Evolutionary conservation across 495 filamentous ascomycete species (phyloP).

Genomic region (Lentithecium fluviatile): DNA sequence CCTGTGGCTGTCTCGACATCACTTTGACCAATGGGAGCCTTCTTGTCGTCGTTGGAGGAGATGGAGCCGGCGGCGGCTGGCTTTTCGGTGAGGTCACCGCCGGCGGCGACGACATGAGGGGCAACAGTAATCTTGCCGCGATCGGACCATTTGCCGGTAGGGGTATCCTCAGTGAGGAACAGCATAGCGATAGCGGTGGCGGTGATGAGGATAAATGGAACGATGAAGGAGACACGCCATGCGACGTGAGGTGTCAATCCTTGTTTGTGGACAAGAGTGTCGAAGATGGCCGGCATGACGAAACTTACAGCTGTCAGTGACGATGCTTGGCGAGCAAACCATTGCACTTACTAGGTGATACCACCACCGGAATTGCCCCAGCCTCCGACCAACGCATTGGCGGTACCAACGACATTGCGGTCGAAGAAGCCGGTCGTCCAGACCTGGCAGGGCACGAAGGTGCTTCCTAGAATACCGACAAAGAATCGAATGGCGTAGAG

Average conservation of each 20-base stretch:
- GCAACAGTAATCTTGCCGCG: constrained; percentile 48
- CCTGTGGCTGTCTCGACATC: constrained; percentile 43
- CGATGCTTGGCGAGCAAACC: neutral
- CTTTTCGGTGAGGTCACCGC: constrained; percentile 59
- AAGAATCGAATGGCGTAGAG: constrained; percentile 85
- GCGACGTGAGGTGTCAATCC: constrained; percentile 64
- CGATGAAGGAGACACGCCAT: constrained; percentile 82
- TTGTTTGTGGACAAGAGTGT: constrained; percentile 64
- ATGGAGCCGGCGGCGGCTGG: constrained; percentile 44
- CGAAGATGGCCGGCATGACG: constrained; percentile 89
- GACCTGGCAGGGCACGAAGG: constrained; percentile 93
- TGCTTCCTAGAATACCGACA: constrained; percentile 84
- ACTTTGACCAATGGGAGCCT: constrained; percentile 32
- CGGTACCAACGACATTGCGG: constrained; percentile 89
- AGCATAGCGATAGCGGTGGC: constrained; percentile 65
- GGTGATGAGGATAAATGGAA: constrained; percentile 77
- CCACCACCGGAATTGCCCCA: constrained; percentile 91
- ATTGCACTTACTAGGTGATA: constrained; percentile 55
- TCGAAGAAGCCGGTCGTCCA: constrained; percentile 97
- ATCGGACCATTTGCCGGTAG: constrained; percentile 79
- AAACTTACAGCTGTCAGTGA: constrained; percentile 49
- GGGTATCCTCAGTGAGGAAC: constrained; percentile 77
- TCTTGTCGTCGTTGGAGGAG: constrained; percentile 31
- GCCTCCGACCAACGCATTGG: constrained; percentile 83
- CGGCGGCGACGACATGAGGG: constrained; percentile 48